Evolutionary conservation across 1,284 basidiomycete species (phyloP), one percentile per base, ranked within the genome.

Genomic region (Ceratobasidium theobromae): DNA sequence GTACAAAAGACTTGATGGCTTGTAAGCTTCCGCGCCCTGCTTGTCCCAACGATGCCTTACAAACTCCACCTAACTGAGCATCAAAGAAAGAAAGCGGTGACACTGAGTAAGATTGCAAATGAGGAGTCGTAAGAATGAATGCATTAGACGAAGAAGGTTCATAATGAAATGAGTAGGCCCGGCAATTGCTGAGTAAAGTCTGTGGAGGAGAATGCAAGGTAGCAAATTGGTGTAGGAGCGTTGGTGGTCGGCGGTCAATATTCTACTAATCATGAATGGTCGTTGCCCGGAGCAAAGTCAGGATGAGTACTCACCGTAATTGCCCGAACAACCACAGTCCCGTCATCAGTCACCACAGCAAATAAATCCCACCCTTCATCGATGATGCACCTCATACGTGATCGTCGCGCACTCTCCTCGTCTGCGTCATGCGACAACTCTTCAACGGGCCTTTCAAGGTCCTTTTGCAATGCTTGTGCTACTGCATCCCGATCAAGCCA

Each of bases 191-290:
- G 32, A 28, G n/a, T 14, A 25, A 52, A 12, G 79, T 75, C 1
- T 77, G 76, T 12, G 85, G 81, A 9, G 79, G 79, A 3, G 84
- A 82, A 67, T 86, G 83, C 27, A 89, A 84, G 14, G 94, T 76
- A 2, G 84, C 85, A 72, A 91, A 87, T 57, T 90, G 86, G 72
- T 84, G 86, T 35, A 95, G 80, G 6, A 95, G 79, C 0, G 93
- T 94, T 1, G 93, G 93, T 4, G 94, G 93, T 70, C 88, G 84
- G n/a, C 88, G 82, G 73, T 95, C 92, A 69, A 96, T 86, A 75
- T 95, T 94, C 93, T 85, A 32, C 6, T 8, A 14, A 21, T 25
- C 4, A 28, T 41, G 12, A 27, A 25, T 25, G 54, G 21, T 51
- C 3, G 52, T 33, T 28, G 21, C 12, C 21, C 1, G 25, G 4